phyloP scores from a whole-genome alignment of 805 yeast genomes.

The Metschnikowia gruessii region DNA sequence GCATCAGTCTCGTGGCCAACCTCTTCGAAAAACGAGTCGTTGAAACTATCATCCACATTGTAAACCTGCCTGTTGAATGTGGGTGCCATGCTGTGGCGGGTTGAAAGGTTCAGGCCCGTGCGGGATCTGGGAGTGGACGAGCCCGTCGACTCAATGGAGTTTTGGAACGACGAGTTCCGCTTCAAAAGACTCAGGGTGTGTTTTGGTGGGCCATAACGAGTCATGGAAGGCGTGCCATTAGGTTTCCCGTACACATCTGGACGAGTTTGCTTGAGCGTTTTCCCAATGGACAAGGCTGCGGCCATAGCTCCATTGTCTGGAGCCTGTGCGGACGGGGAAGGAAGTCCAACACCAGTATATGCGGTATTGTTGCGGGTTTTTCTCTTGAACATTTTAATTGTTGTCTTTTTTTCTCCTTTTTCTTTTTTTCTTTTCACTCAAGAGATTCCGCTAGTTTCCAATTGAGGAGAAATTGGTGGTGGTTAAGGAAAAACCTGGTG shows the following conservation, averaged over 20 bases:
- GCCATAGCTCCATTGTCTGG: conserved; percentile 42
- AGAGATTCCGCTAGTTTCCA: too few species aligned
- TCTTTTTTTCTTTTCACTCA: too few species aligned
- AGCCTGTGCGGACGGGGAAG: conserved; percentile 31
- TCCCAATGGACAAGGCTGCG: conserved; percentile 45
- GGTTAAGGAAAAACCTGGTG: too few species aligned
- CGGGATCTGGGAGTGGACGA: conserved; percentile 9
- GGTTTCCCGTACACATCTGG: conserved; percentile 15
- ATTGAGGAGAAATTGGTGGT: too few species aligned
- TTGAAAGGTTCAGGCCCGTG: conserved; percentile 9
- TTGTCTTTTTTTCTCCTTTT: too few species aligned
- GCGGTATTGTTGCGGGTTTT: conserved; percentile 34
- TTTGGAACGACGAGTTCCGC: conserved; percentile 16
- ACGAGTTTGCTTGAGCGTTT: conserved; percentile 24
- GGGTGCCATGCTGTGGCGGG: conserved; percentile 9
- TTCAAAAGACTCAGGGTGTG: conserved; percentile 18
- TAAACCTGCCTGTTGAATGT: conserved; percentile 8
- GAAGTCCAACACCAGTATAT: conserved; percentile 43
- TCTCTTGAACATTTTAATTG: conserved; percentile 25
- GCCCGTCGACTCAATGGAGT: conserved; percentile 7
- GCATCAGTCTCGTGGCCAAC: conserved; percentile 20
- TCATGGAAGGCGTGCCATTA: conserved; percentile 11
- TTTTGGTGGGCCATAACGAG: conserved; percentile 18
- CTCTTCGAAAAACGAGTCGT: conserved; percentile 32
- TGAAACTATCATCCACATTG: conserved; percentile 32